These are phyloP conservation scores for Striga asiatica DNA, from an alignment of 257 asterid species.

Conservation along the genomic window DNA sequence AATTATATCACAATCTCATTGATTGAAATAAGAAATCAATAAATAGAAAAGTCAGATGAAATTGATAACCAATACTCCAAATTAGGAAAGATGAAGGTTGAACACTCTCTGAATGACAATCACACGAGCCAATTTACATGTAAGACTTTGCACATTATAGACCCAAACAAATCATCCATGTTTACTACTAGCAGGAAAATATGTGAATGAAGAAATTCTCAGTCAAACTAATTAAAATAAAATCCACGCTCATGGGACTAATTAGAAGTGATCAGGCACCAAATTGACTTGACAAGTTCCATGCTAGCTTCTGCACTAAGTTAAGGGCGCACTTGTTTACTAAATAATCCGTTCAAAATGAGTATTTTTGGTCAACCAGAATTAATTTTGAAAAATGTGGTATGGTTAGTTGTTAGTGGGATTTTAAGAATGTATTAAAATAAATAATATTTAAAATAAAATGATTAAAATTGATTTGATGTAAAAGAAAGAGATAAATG, in stretches of 20 bases:
- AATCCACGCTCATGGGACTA: not conserved
- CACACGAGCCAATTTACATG: not conserved
- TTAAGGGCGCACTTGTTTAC: too few species aligned
- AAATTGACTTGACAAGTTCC: too few species aligned
- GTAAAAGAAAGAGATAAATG: too few species aligned
- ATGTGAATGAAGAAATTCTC: not conserved
- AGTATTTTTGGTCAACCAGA: too few species aligned
- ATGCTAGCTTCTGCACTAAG: too few species aligned
- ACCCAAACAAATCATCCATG: not conserved
- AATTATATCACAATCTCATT: not conserved
- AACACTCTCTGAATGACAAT: not conserved
- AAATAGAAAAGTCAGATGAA: not conserved
- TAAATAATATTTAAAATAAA: too few species aligned
- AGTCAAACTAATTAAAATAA: not conserved
- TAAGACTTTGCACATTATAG: not conserved
- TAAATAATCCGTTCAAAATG: too few species aligned
- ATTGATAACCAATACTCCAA: not conserved
- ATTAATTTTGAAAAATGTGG: too few species aligned
- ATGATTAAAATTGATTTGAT: too few species aligned
- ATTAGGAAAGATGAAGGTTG: not conserved
- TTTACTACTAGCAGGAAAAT: not conserved
- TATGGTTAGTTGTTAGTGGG: too few species aligned
- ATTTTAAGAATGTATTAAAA: too few species aligned
- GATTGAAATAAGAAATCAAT: conserved; percentile 1
- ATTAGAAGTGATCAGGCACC: not conserved